Evolutionary conservation across 75 land plant genomes (phyloP), one percentile per base, ranked within the genome.

Genomic region (Sequoia sempervirens): DNA sequence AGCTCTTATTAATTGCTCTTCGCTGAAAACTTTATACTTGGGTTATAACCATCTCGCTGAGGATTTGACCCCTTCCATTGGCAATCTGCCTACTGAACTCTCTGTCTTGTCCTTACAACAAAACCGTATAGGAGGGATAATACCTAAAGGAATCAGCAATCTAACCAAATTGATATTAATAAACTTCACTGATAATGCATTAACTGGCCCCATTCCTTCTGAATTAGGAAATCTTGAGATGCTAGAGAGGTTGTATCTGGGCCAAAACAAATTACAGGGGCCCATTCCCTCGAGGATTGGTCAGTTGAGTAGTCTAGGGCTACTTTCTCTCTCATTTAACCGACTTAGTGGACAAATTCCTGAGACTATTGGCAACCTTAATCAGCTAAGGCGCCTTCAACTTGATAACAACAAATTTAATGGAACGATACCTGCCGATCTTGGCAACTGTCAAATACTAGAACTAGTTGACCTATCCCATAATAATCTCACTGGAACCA

Each of bases 91-190:
- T 2, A 50, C 84, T 7, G 18, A 80, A 11, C 81, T 86, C 17
- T 36, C 54, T 28, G 2, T 45, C 1, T 54, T 86, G 28, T n/a
- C 38, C 36, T 23, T 86, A 13, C 64, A 84, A 9, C 72, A n/a
- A 90, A 91, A 91, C 82, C 23, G 40, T n/a, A 41, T 91, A 9
- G 40, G 36, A 28, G 91, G 91, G 41, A 28, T 32, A 56, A 87
- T 91, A 41, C 93, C 89, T 38, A 9, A 23, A 41, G 81, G 80
- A 18, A 70, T 91, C 18, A 89, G 85, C 9, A 75, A 76, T 38
- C 83, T 86, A 20, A 54, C 45, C 14, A 32, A 17, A 17, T 82
- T 88, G 9, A 79, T 66, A 40, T 66, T 80, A 13, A 75, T 88
- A 43, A 83, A 84, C 17, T 83, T 88, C 13, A 41, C 85, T 26